Conservation (phyloP, 179 eudicot species). For the Heliamphora pulchella region DNA sequence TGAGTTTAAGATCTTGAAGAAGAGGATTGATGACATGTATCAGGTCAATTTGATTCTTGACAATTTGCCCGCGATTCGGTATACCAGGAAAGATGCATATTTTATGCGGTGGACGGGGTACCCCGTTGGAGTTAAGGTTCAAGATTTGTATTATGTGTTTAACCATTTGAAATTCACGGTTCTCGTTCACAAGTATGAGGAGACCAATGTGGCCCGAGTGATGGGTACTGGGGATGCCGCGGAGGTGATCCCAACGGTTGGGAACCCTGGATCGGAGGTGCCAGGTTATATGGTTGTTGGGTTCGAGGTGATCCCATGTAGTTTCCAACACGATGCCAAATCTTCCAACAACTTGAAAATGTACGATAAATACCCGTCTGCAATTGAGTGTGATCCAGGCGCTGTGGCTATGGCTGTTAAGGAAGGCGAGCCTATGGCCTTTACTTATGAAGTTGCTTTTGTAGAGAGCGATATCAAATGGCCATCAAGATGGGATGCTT, state of each 20-base stretch:
- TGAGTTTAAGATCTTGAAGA: conserved; percentile 43
- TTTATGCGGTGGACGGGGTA: conserved; percentile 53
- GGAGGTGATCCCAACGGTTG: conserved; percentile 41
- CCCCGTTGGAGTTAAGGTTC: conserved; percentile 43
- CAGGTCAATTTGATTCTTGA: conserved; percentile 61
- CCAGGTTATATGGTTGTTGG: conserved; percentile 58
- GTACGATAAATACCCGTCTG: conserved; percentile 36
- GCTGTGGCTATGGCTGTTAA: conserved; percentile 38
- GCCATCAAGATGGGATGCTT: conserved; percentile 68
- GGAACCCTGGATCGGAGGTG: conserved; percentile 27
- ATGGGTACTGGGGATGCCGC: conserved; percentile 60
- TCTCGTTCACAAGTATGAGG: conserved; percentile 52
- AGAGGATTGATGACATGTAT: conserved; percentile 61
- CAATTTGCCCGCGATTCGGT: conserved; percentile 53
- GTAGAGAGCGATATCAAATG: conserved; percentile 57
- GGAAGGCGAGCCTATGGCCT: conserved; percentile 42
- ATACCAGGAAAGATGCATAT: conserved; percentile 37
- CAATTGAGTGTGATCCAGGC: conserved; percentile 37
- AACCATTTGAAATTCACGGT: conserved; percentile 58
- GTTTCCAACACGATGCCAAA: conserved; percentile 28
- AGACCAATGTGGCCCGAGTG: conserved; percentile 50
- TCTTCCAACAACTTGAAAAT: conserved; percentile 38
- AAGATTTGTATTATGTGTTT: conserved; percentile 44
- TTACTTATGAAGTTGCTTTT: conserved; percentile 44
- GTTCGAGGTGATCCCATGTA: conserved; percentile 57